Evolutionary conservation across 2,329 filamentous ascomycete genomes (phyloP), one percentile per base, ranked within the genome.

Genomic region (Aspergillus ibericus): DNA sequence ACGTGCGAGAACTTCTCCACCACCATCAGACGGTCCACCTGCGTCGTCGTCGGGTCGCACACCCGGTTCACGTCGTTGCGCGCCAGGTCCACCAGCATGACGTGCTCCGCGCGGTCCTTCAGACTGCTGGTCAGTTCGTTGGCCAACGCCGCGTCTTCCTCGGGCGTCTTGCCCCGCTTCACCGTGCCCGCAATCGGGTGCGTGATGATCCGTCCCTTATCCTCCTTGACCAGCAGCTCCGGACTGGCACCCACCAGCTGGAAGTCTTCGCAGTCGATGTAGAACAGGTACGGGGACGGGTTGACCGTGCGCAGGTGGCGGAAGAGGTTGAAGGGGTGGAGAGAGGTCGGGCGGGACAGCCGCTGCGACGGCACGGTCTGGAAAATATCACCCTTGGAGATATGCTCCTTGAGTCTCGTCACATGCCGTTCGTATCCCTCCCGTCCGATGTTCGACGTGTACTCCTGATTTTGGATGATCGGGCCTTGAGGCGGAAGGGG

Each of bases 301-400:
- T 99, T 99, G 70, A 98, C 91, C n/a, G 92, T 96, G 62, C 95
- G 91, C 36, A 99, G 84, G 74, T 96, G 92, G 55, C 93, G 88
- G 82, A 98, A 99, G 69, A 99, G 91, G 81, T 98, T 99, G 83
- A 98, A 99, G 0, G 95, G 93, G 75, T 99, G 95, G 44, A 99
- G 82, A 56, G 86, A 87, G 2, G 95, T 99, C 13, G 93, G 93
- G 27, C 93, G 86, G 7, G 93, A 88, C 72, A 98, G 91, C 53
- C 95, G 87, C 78, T 99, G 95, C 42, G 92, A 97, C 1, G 95
- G 95, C 15, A 99, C 95, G 0, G 92, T 92, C 76, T 99, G 95
- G 78, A 99, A 98, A 72, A 99, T 98, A 80, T 98, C 92, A 66
- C 95, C 95, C 62, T 85, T 84, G 68, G 86, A 84, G 68, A 99